A percentile compares a stretch with the other conserved stretches of the same genome.
Conservation (phyloP, 176 grass and related monocot species). For the Raddia distichophylla region DNA sequence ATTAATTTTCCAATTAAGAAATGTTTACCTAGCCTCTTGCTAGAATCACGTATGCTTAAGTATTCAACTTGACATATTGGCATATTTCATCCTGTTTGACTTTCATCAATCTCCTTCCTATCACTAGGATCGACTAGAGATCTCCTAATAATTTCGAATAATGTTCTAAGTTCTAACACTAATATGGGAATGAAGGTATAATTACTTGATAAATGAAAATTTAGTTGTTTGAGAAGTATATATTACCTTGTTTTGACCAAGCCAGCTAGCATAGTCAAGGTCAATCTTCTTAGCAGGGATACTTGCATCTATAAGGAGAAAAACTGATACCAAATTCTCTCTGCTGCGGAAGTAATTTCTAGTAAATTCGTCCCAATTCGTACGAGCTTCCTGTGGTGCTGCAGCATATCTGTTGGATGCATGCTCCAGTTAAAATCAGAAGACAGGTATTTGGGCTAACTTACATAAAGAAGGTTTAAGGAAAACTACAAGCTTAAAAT, state of each 20-base stretch:
- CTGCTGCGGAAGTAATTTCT: constrained; percentile 85
- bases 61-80: background rate
- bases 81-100: constrained; percentile 12
- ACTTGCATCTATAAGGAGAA: constrained; percentile 97
- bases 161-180: background rate
- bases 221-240: constrained; percentile 29
- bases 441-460: background rate
- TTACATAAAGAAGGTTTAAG: background rate
- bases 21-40: background rate
- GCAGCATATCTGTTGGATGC: constrained; percentile 84
- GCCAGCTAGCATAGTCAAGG: constrained; percentile 99
- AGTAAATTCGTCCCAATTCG: constrained; percentile 88
- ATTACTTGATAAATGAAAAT: constrained; percentile 4
- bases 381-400: constrained; percentile 80
- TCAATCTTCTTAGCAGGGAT: constrained; percentile 98
- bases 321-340: constrained; percentile 80
- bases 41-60: constrained; percentile 6
- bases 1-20: too few relatives aligned
- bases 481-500: constrained; percentile 1
- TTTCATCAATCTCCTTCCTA: background rate
- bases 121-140: constrained; percentile 25
- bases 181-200: background rate
- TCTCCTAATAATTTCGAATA: constrained; percentile 23
- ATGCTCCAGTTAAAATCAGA: constrained; percentile 33
- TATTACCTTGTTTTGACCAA: constrained; percentile 85